Conservation (phyloP, 495 filamentous ascomycete species). For the Penicillium fimorum region DNA sequence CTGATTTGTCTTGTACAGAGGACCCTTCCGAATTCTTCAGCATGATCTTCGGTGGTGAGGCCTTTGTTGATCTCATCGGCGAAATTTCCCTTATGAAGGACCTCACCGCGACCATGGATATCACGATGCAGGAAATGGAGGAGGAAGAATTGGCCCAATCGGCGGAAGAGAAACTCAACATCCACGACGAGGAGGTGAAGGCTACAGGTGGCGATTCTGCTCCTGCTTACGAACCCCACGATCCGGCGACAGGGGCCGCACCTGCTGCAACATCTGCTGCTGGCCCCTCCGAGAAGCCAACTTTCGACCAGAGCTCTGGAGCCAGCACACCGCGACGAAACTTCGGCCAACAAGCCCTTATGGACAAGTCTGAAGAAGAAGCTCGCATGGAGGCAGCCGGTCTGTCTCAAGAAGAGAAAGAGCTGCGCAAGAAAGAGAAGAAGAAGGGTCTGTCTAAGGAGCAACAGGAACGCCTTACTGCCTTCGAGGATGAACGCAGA, state of each 20-base stretch:
- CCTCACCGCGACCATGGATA: conserved; percentile 86
- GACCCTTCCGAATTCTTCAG: conserved; percentile 98
- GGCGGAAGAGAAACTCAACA: conserved; percentile 50
- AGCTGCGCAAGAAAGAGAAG: conserved; percentile 79
- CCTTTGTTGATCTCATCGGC: conserved; percentile 88
- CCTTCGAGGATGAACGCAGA: conserved; percentile 82
- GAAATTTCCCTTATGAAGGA: conserved; percentile 94
- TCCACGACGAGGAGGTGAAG: conserved; percentile 45
- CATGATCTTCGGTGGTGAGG: conserved; percentile 97
- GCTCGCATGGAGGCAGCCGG: conserved; percentile 65
- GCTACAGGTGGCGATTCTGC: conserved; percentile 24
- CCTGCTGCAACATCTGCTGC: conserved; percentile 22
- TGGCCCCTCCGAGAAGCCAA: conserved; percentile 19
- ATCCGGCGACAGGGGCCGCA: conserved; percentile 22
- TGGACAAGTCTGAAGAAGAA: conserved; percentile 87
- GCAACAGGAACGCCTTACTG: conserved; percentile 83
- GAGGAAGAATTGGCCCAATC: conserved; percentile 59
- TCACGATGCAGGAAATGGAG: conserved; percentile 71
- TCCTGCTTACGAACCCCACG: conserved; percentile 27
- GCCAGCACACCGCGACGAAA: conserved; percentile 65
- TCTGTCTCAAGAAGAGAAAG: conserved; percentile 72
- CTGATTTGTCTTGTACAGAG: conserved; percentile 43
- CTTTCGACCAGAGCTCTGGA: conserved; percentile 49
- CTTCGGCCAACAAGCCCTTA: conserved; percentile 78
- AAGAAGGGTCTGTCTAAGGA: conserved; percentile 85